Base-by-base conservation (phyloP, 495 filamentous ascomycete species). In the Aspergillus indologenus region DNA sequence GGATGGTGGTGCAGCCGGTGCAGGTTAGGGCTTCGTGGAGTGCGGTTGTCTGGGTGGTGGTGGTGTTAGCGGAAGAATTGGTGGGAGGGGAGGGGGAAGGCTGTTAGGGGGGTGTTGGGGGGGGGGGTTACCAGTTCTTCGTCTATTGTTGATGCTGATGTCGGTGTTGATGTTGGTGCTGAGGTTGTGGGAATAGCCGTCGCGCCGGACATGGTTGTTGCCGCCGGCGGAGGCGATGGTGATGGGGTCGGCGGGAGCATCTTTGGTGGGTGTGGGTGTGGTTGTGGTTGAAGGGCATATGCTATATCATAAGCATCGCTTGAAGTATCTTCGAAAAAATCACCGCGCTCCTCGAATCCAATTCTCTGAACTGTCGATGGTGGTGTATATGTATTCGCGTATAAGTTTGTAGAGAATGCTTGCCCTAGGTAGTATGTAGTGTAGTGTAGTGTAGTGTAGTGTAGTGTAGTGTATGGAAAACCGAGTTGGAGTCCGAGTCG, bases 1-100 rank as follows among this genome's bases (percentile, higher is more conserved):
- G 49, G 46, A 68, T 57, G 5, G 53, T 49, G 59, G 53, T 49
- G 59, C 71, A 74, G 8, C 64, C 62, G 17, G 57, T 64, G 54
- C 73, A 74, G 42, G 54, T 48, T 11, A 75, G 64, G 29, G 71
- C 73, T 62, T 74, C 71, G 52, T 70, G 61, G 23, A 74, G 59
- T 5, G 63, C 60, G 22, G 45, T 40, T n/a, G 59, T 62, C 63
- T 62, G 20, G 9, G 3, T 29, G 3, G 26, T 9, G 4, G 9
- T 17, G 20, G 14, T 40, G 22, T 45, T 61, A 45, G 51, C 19
- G 12, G 40, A 45, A 5, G 45, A 17, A 17, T 34, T 14, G 40
- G 2, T 51, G 23, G 8, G 20, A 20, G 12, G 45, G 3, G 17
- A 31, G 21, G 42, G 42, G 31, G 15, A 19, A 18, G 21, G 15